Conservation (phyloP, 1,139 yeast species). For the Geotrichum australiense region DNA sequence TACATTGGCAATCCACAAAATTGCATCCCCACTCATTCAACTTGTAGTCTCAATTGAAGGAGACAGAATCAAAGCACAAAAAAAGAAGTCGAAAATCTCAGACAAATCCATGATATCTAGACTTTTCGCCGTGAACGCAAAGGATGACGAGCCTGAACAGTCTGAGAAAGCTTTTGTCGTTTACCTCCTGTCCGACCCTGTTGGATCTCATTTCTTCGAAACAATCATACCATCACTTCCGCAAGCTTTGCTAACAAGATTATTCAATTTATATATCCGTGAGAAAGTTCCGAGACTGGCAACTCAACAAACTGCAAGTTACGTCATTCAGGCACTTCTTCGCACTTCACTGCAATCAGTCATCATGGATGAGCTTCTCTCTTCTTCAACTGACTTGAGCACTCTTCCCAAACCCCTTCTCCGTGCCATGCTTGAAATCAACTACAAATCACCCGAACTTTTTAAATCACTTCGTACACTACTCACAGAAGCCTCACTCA, state of each 20-base stretch:
- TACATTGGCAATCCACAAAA: slow-evolving; percentile 66
- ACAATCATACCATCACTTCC: slow-evolving; percentile 61
- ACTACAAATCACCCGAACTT: slow-evolving; percentile 54
- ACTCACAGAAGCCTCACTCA: slow-evolving; percentile 45
- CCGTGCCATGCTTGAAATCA: slow-evolving; percentile 35
- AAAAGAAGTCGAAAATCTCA: slow-evolving; percentile 47
- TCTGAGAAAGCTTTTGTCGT: slow-evolving; percentile 80
- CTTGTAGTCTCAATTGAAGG: slow-evolving; percentile 78
- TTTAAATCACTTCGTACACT: slow-evolving; percentile 43
- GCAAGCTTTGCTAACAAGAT: slow-evolving; percentile 58
- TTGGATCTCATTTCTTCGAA: slow-evolving; percentile 87
- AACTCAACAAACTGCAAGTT: slow-evolving; percentile 75
- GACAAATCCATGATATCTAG: slow-evolving; percentile 51
- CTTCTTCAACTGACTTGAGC: slow-evolving; percentile 54
- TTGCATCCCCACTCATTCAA: slow-evolving; percentile 86
- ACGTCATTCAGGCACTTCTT: slow-evolving; percentile 62
- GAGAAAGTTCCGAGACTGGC: slow-evolving; percentile 66
- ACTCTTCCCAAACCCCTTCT: slow-evolving; percentile 40
- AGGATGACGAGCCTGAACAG: slow-evolving; percentile 35
- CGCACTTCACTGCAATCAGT: slow-evolving; percentile 56
- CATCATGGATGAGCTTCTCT: slow-evolving; percentile 63
- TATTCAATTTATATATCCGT: slow-evolving; percentile 66
- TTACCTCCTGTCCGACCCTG: slow-evolving; percentile 74
- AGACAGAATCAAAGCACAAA: slow-evolving; percentile 49
- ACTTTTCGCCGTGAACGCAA: slow-evolving; percentile 10